Percentiles rank a stretch among this genome's conserved stretches.
Evolutionary conservation across 2,329 filamentous ascomycete genomes (phyloP).

Genomic region (Curvularia hawaiiensis): DNA sequence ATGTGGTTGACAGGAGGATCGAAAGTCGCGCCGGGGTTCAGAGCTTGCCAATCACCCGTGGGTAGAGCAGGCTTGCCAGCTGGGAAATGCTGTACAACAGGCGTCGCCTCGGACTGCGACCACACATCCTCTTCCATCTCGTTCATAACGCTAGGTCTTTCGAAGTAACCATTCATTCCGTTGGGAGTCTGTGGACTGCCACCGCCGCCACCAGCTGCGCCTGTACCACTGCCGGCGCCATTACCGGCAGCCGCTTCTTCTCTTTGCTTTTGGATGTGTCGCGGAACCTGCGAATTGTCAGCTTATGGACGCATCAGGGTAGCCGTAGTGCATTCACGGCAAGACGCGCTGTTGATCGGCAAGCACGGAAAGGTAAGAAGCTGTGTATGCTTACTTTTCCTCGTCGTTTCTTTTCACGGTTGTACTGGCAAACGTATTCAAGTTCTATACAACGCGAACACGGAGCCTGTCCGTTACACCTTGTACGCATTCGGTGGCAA

Average conservation of each 20-base stretch:
- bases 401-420: conserved; percentile 89
- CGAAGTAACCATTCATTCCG: conserved; percentile 35
- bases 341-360: background rate
- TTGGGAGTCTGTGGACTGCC: conserved; percentile 36
- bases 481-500: conserved; percentile 92
- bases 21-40: conserved; percentile 35
- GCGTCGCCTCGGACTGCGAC: conserved; percentile 44
- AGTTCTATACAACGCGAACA: conserved; percentile 87
- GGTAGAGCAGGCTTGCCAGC: conserved; percentile 31
- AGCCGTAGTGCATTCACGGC: background rate
- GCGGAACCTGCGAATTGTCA: conserved; percentile 38
- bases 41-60: conserved; percentile 37
- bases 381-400: conserved; percentile 73
- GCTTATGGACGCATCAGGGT: conserved; percentile 1
- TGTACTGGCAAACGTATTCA: conserved; percentile 86
- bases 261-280: conserved; percentile 47
- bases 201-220: conserved; percentile 12
- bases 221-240: conserved; percentile 14
- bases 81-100: conserved; percentile 43
- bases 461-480: conserved; percentile 89
- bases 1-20: conserved; percentile 42
- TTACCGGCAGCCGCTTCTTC: conserved; percentile 38
- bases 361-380: background rate
- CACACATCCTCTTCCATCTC: conserved; percentile 47
- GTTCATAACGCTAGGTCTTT: conserved; percentile 32